These are phyloP conservation scores for Colletotrichum euphorbiae DNA, from an alignment of 2,329 filamentous ascomycete species.

Conservation along the genomic window DNA sequence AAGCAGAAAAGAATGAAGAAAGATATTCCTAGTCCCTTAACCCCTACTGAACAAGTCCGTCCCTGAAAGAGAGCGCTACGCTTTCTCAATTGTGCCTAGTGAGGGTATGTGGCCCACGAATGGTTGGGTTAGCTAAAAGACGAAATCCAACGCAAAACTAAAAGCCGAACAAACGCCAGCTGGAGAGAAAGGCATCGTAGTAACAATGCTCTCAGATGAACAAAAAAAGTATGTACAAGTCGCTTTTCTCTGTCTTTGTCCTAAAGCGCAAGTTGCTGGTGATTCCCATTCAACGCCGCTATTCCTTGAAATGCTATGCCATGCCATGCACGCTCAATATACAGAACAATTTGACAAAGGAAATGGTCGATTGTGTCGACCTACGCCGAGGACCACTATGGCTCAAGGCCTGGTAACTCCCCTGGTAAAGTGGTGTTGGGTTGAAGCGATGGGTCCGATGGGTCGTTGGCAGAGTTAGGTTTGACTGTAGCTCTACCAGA, in stretches of 20 bases:
- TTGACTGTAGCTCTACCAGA: conserved; percentile 70
- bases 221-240: conserved; percentile 34
- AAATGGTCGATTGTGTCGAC: conserved; percentile 41
- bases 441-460: conserved; percentile 57
- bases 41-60: conserved; percentile 25
- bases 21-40: conserved; percentile 6
- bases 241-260: conserved; percentile 36
- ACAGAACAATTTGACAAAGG: conserved; percentile 46
- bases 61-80: conserved; percentile 27
- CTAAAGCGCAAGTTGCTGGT: conserved; percentile 33
- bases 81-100: conserved; percentile 23
- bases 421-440: conserved; percentile 52
- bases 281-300: conserved; percentile 36
- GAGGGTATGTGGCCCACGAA: conserved; percentile 23
- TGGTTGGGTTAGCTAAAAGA: conserved; percentile 3
- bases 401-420: conserved; percentile 28
- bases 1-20: conserved; percentile 2
- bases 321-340: conserved; percentile 53
- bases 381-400: conserved; percentile 8
- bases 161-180: conserved; percentile 20
- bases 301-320: conserved; percentile 40
- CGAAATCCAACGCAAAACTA: conserved; percentile 17
- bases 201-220: conserved; percentile 8
- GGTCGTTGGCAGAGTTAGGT: conserved; percentile 71
- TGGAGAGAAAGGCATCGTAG: conserved; percentile 8